Base-by-base conservation (phyloP, 2,329 filamentous ascomycete genomes). In the Colletotrichum godetiae region DNA sequence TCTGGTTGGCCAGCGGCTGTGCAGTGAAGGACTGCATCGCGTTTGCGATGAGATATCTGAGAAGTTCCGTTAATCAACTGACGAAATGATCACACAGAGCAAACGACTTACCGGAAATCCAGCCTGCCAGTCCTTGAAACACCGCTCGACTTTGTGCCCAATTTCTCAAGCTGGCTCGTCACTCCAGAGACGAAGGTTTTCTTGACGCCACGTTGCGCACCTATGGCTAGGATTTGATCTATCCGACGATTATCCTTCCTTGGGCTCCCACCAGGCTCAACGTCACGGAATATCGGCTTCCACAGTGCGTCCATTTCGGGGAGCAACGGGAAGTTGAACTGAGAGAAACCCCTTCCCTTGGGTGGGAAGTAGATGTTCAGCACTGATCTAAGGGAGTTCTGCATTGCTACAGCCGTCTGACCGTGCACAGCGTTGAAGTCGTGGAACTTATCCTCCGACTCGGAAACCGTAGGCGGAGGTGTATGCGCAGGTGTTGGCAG, bases 191-290 rank as follows among this genome's bases (percentile, higher is more conserved):
- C 81, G 61, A 89, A 88, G 1, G 86, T 84, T 73, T 83, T 86
- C 35, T 84, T 84, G 1, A 92, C 89, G 2, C 85, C 87, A 29
- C 83, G 83, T 75, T 92, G 89, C 4, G 86, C 85, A 4, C 91
- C 90, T 24, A 92, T 82, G 2, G 90, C 90, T 13, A 92, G 79
- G 4, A 92, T 90, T 61, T 91, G 84, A 75, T 92, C 89, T 13
- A 90, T 80, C 49, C 83, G 85, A 13, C 80, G 80, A 11, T 27
- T 37, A 33, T 83, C 80, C 5, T 80, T 78, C 27, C 75, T 78
- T 0, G 78, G 78, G 62, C 74, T 80, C 13, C 63, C 72, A 1
- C 75, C 78, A 0, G 79, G 69, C 19, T 82, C 81, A 0, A 77
- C 75, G 35, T 86, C 83, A 29, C 81, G 81, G 58, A 90, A 87